These are phyloP conservation scores for Barbarea vulgaris DNA, from an alignment of 345 rosid genomes.

Conservation along the genomic window DNA sequence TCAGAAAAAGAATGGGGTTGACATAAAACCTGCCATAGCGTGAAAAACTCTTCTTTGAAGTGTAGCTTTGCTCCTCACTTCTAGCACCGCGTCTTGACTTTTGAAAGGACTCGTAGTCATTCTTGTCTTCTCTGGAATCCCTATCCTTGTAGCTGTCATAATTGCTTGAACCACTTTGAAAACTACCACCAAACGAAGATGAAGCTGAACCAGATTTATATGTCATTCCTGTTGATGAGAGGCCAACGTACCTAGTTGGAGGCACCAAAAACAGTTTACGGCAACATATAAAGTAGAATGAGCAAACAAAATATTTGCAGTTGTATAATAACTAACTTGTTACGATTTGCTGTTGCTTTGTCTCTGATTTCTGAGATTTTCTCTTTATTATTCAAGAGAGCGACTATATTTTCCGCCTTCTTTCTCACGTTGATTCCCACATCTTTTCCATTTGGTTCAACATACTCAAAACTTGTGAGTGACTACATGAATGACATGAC, in stretches of 20 bases:
- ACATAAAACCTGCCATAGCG: slow-evolving; percentile 58
- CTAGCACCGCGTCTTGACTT: slow-evolving; percentile 51
- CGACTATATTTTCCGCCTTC: slow-evolving; percentile 80
- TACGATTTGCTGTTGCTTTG: slow-evolving; percentile 90
- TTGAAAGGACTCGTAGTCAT: slow-evolving; percentile 56
- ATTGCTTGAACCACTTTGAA: slow-evolving; percentile 55
- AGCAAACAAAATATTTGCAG: background rate
- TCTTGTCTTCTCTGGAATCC: slow-evolving; percentile 52
- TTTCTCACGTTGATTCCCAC: slow-evolving; percentile 90
- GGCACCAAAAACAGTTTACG: slow-evolving; percentile 1
- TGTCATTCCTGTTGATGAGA: slow-evolving; percentile 80
- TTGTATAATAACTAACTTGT: slow-evolving; percentile 63
- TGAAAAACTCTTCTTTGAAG: slow-evolving; percentile 49
- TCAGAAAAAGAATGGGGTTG: slow-evolving; percentile 19
- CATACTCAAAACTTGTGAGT: slow-evolving; percentile 91
- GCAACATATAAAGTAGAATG: background rate
- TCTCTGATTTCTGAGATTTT: slow-evolving; percentile 85
- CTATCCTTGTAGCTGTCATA: slow-evolving; percentile 56
- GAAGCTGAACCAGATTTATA: slow-evolving; percentile 71
- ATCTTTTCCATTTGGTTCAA: slow-evolving; percentile 96
- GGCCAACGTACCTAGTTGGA: slow-evolving; percentile 75
- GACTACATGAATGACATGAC: slow-evolving; percentile 53
- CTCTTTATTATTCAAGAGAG: slow-evolving; percentile 77
- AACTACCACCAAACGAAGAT: slow-evolving; percentile 62
- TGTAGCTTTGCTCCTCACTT: slow-evolving; percentile 49